phyloP scores from a whole-genome alignment of 1,284 basidiomycete species.

The Quambalaria eucalypti region DNA sequence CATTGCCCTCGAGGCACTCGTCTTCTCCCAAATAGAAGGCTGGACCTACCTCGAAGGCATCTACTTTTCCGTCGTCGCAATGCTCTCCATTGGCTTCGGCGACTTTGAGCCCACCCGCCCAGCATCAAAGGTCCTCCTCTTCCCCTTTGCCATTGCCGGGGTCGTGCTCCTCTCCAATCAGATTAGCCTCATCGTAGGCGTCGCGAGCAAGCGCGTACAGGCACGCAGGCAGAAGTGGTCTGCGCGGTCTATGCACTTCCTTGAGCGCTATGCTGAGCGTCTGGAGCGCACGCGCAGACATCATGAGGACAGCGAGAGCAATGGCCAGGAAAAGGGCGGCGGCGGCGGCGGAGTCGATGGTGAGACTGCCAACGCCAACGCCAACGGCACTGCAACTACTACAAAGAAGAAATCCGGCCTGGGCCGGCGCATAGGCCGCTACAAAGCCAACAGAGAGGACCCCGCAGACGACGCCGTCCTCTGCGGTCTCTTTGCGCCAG shows the following conservation, averaged over 20 bases:
- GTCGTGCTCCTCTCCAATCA: conserved; percentile 49
- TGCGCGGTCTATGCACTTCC: conserved; percentile 38
- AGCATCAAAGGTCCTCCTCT: conserved; percentile 47
- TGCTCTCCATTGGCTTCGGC: conserved; percentile 45
- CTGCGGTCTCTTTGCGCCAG: too few relatives aligned
- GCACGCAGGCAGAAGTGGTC: conserved; percentile 39
- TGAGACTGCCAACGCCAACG: too few relatives aligned
- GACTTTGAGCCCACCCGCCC: conserved; percentile 43
- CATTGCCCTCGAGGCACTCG: conserved; percentile 25
- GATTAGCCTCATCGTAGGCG: conserved; percentile 48
- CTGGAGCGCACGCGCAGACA: not conserved
- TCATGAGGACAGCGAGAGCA: not conserved
- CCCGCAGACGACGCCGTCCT: too few relatives aligned
- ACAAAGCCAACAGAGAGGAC: too few relatives aligned
- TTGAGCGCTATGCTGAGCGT: conserved; percentile 12
- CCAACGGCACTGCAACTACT: too few relatives aligned
- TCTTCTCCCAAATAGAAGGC: conserved; percentile 13
- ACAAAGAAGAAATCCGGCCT: too few relatives aligned
- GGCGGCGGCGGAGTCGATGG: not conserved
- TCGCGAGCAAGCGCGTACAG: conserved; percentile 37
- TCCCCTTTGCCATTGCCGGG: conserved; percentile 49
- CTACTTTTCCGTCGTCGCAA: conserved; percentile 34
- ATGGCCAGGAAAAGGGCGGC: not conserved
- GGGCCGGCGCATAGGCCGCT: too few relatives aligned
- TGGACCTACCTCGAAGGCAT: conserved; percentile 27